Evolutionary conservation across 2,329 filamentous ascomycete species (phyloP), one percentile per base, ranked within the genome.

Genomic region (Fonsecaea monophora): DNA sequence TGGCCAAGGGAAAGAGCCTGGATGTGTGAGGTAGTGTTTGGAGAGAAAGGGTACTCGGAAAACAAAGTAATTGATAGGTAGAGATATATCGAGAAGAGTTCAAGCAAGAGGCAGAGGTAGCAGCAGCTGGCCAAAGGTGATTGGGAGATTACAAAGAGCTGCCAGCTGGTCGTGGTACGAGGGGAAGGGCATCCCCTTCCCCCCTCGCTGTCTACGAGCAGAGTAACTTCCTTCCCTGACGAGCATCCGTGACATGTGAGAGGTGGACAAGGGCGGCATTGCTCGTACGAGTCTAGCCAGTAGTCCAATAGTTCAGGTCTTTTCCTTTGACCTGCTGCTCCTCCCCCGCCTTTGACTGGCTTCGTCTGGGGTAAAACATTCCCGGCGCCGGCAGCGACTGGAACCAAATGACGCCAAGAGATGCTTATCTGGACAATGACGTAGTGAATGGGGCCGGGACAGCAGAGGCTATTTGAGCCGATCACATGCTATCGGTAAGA

Each of bases 291-390:
- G 25, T 25, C 25, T 25, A 25, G 25, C 25, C 25, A 25, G 25
- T 25, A 25, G 25, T 25, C 25, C 25, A 25, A 25, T 25, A 25
- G 25, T 25, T 25, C 25, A 25, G 25, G 25, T 25, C 25, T 25
- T 25, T 25, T 25, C 25, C 25, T 25, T 25, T 25, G 25, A 25
- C 25, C 10, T 8, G 13, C 18, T 53, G 42, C 32, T 30, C 58
- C 58, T 37, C 58, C 58, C 58, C 58, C 58, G 58, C 58, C 32
- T 45, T 59, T 53, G 13, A 32, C 15, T 32, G 35, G 25, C 50
- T 53, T 30, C 58, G 42, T 60, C 58, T 35, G 58, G 58, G 58
- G 58, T 60, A 48, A 48, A 60, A 18, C 21, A 5, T 30, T 21
- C 21, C 1, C 25, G 25, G 25, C 56, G 56, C 13, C 10, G 37